These are phyloP conservation scores for Blastobotrys parvus DNA, from an alignment of 805 yeast genomes.

Conservation along the genomic window DNA sequence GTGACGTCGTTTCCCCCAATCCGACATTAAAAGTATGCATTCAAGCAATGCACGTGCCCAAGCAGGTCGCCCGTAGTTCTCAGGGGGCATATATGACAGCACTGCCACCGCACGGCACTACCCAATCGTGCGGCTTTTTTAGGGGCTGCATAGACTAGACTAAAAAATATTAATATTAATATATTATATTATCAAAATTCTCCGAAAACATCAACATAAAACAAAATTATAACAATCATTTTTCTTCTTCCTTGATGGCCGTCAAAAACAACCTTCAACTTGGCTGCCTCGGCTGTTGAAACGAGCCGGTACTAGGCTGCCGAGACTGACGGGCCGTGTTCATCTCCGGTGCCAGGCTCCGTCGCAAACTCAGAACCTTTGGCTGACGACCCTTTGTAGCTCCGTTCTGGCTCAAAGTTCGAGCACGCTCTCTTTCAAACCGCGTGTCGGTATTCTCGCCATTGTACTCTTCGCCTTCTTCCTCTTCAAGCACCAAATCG, in stretches of 20 bases:
- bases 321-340: slow-evolving; percentile 7
- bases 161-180: too few relatives aligned
- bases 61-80: too few relatives aligned
- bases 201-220: too few relatives aligned
- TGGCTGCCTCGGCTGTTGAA: not conserved
- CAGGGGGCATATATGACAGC: too few relatives aligned
- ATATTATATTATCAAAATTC: too few relatives aligned
- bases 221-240: not conserved
- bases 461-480: slow-evolving; percentile 13
- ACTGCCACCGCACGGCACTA: too few relatives aligned
- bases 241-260: not conserved
- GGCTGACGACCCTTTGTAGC: slow-evolving; percentile 8
- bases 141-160: too few relatives aligned
- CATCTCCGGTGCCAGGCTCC: slow-evolving; percentile 21
- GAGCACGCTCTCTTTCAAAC: slow-evolving; percentile 12
- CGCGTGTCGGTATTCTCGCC: slow-evolving; percentile 8
- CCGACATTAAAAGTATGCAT: too few relatives aligned
- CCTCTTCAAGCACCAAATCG: slow-evolving; percentile 19
- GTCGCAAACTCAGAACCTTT: slow-evolving; percentile 16
- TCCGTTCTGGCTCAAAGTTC: slow-evolving; percentile 6
- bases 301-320: slow-evolving; percentile 1
- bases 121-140: too few relatives aligned
- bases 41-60: too few relatives aligned
- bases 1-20: too few relatives aligned
- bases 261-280: too few relatives aligned